Evolutionary conservation across 2,329 filamentous ascomycete genomes (phyloP).

Genomic region (Monilinia polystroma): DNA sequence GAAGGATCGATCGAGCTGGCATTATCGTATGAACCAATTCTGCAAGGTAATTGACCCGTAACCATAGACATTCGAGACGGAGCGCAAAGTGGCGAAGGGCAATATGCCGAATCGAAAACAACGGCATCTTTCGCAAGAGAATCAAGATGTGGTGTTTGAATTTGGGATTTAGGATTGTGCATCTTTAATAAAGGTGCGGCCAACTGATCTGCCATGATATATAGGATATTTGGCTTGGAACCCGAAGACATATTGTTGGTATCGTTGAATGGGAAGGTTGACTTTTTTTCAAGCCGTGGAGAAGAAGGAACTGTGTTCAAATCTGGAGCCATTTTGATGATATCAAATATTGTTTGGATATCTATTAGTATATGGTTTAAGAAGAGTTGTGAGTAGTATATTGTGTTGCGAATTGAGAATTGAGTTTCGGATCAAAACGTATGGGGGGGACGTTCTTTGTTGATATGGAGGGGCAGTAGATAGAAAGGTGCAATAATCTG

Average conservation of each 20-base stretch:
- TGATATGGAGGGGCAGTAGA: slow-evolving; percentile 1
- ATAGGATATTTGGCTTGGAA: slow-evolving; percentile 71
- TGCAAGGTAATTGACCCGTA: slow-evolving; percentile 85
- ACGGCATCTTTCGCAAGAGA: slow-evolving; percentile 77
- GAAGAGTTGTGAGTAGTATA: neutral
- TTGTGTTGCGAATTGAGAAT: neutral
- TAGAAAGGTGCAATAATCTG: slow-evolving; percentile 11
- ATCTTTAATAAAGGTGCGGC: slow-evolving; percentile 88
- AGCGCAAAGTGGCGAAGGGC: slow-evolving; percentile 87
- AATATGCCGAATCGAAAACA: slow-evolving; percentile 92
- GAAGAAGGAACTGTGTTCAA: slow-evolving; percentile 68
- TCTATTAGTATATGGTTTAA: neutral
- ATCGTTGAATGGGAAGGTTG: slow-evolving; percentile 35
- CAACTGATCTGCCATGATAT: slow-evolving; percentile 97
- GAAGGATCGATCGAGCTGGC: slow-evolving; percentile 81
- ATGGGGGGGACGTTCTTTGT: neutral
- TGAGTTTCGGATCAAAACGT: neutral
- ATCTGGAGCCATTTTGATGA: slow-evolving; percentile 63
- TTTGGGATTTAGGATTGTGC: slow-evolving; percentile 83
- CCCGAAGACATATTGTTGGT: slow-evolving; percentile 28
- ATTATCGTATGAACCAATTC: slow-evolving; percentile 91
- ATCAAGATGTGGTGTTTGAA: slow-evolving; percentile 90
- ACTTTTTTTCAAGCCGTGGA: slow-evolving; percentile 39
- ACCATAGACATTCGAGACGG: slow-evolving; percentile 95
- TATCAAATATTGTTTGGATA: neutral